Evolutionary conservation across 345 rosid species (phyloP).

Genomic region (thale cress (Arabidopsis thaliana)): TAIR10.1 NC_003070.9:25288501-25289000

Average conservation of each 20-base stretch:
- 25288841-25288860: slow-evolving; percentile 82
- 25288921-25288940: slow-evolving; percentile 23
- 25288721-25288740: slow-evolving; percentile 86
- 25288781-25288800: slow-evolving; percentile 66
- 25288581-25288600: slow-evolving; percentile 89
- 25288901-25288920: slow-evolving; percentile 27
- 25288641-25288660: slow-evolving; percentile 92
- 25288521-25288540: slow-evolving; percentile 79
- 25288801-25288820: slow-evolving; percentile 98
- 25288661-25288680: slow-evolving; percentile 94
- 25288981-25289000: slow-evolving; percentile 67
- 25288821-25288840: slow-evolving; percentile 90
- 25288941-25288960: slow-evolving; percentile 15
- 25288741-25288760: slow-evolving; percentile 92
- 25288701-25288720: slow-evolving; percentile 91
- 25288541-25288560: slow-evolving; percentile 85
- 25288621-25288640: slow-evolving; percentile 88
- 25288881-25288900: slow-evolving; percentile 71
- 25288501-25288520: slow-evolving; percentile 93
- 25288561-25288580: slow-evolving; percentile 96
- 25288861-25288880: slow-evolving; percentile 87
- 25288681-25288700: slow-evolving; percentile 90
- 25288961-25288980: slow-evolving; percentile 52
- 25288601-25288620: slow-evolving; percentile 71
- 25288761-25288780: slow-evolving; percentile 87